Base-by-base conservation (phyloP, 2,329 filamentous ascomycete genomes). In the Colletotrichum limetticola region DNA sequence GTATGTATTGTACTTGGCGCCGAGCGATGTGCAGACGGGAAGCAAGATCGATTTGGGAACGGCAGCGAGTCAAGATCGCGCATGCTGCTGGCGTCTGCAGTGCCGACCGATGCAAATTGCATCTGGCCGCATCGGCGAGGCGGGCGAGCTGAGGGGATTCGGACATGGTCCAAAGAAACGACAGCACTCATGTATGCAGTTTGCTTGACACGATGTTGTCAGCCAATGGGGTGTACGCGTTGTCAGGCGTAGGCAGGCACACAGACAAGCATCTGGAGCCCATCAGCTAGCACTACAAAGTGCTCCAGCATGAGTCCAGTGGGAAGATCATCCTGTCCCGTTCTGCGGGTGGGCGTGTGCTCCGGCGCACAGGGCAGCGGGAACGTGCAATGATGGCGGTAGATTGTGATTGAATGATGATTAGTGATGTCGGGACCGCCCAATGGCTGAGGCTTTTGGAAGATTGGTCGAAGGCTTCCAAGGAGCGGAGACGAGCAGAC, bases 1-100 rank as follows among this genome's bases (percentile, higher is more conserved):
- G 53, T 28, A 24, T 24, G 30, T 28, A 56, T 37, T 37, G 53
- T 35, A 55, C 55, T 37, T 58, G 37, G 37, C 53, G 42, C 66
- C 35, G 71, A 69, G 59, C 32, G 37, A 71, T 65, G 49, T 52
- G 70, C 70, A 57, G 60, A 63, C 52, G 52, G 66, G 57, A 70
- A 66, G 66, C 71, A 71, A 60, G 71, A 71, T 72, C 71, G 66
- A 73, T 57, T 61, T 66, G 35, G 32, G 60, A 71, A 66, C 60
- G 22, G 52, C 61, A 42, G 49, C 35, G 28, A 55, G 49, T 66
- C 56, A 56, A 66, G 71, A 71, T 71, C 49, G 55, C 55, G 60
- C 70, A 70, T 72, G 70, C 60, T 66, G 60, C 66, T 72, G 53
- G 64, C 46, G 66, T 59, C 59, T 72, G 70, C 60, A 55, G 46